Evolutionary conservation across 768 basidiomycete species (phyloP).

Genomic region (Cytidiella melzeri): DNA sequence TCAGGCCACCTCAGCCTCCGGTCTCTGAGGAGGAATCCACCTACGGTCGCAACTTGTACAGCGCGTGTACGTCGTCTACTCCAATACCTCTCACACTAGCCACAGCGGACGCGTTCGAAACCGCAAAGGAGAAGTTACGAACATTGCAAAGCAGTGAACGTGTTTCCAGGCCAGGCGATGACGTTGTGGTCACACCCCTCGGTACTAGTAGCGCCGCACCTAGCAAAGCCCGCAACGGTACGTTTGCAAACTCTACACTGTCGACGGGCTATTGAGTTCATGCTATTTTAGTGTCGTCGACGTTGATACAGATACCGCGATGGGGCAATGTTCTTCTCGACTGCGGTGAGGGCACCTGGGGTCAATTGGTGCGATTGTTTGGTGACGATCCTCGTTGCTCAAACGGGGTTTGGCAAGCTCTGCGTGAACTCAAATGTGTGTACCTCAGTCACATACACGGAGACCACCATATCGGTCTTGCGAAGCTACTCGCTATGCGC

Average conservation of each 20-base stretch:
- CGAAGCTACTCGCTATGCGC: constrained; percentile 67
- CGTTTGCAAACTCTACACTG: constrained; percentile 11
- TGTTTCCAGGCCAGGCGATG: constrained; percentile 38
- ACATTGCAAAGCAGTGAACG: constrained; percentile 4
- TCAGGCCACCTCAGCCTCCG: constrained; percentile 46
- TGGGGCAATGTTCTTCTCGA: constrained; percentile 79
- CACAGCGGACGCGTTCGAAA: constrained; percentile 34
- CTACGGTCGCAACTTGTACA: too few species aligned
- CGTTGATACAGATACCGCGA: constrained; percentile 67
- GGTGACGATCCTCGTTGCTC: constrained; percentile 39
- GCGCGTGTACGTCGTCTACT: constrained; percentile 14
- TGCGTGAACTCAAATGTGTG: constrained; percentile 70
- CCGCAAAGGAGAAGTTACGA: constrained; percentile 31
- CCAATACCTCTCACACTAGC: constrained; percentile 17
- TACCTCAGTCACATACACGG: constrained; percentile 89
- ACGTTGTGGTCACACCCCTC: constrained; percentile 67
- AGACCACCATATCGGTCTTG: constrained; percentile 86
- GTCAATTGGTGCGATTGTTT: constrained; percentile 76
- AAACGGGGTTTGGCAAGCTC: constrained; percentile 46
- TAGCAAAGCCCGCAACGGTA: constrained; percentile 83
- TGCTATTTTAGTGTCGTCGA: constrained; percentile 56
- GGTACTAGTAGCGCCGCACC: constrained; percentile 89
- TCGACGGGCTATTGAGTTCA: too few species aligned
- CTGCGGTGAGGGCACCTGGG: constrained; percentile 88
- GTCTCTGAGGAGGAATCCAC: constrained; percentile 23